phyloP scores from a whole-genome alignment of 2,329 filamentous ascomycete species.

The Colletotrichum karsti region DNA sequence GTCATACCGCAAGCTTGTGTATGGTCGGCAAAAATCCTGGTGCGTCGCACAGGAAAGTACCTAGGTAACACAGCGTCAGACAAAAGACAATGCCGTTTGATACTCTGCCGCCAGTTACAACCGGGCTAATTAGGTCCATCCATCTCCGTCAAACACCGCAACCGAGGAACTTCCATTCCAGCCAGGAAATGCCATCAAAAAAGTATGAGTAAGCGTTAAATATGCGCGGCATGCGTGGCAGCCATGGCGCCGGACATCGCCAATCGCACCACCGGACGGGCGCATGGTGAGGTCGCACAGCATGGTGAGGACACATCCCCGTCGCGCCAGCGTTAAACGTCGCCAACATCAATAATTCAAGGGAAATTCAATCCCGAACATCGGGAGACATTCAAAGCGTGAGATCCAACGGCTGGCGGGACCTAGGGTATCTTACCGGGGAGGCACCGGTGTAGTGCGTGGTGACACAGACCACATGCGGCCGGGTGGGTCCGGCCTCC shows the following conservation, averaged over 20 bases:
- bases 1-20: not conserved
- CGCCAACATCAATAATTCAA: too few relatives aligned
- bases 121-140: not conserved
- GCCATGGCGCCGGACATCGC: not conserved
- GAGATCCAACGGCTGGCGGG: not conserved
- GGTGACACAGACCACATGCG: conserved; percentile 7
- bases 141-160: not conserved
- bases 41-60: not conserved
- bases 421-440: not conserved
- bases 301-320: not conserved
- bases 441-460: too few relatives aligned
- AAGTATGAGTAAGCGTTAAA: too few relatives aligned
- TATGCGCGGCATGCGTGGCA: not conserved
- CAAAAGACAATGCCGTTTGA: not conserved
- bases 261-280: too few relatives aligned
- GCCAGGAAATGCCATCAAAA: too few relatives aligned
- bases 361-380: too few relatives aligned
- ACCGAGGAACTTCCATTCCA: not conserved
- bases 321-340: too few relatives aligned
- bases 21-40: not conserved
- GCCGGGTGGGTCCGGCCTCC: not conserved
- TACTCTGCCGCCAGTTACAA: not conserved
- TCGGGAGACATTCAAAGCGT: too few relatives aligned
- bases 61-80: not conserved
- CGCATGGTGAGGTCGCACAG: not conserved